A percentile compares a stretch with the other conserved stretches of the same genome.
phyloP scores from a whole-genome alignment of 805 yeast genomes.

The Pichia deserticola region DNA sequence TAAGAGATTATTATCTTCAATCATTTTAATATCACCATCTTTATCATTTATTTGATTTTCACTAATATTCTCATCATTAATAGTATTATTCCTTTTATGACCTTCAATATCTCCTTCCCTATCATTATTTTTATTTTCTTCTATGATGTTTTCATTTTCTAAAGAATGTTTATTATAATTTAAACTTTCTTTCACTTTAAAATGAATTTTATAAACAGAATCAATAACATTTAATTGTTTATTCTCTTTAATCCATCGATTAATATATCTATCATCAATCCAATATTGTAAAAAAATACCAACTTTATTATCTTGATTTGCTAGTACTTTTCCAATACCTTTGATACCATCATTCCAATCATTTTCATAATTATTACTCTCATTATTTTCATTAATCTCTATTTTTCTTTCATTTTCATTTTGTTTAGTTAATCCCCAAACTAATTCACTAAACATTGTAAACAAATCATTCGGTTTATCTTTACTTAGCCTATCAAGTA shows the following conservation, averaged over 20 bases:
- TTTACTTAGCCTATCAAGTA: slow-evolving; percentile 26
- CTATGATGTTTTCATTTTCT: neutral
- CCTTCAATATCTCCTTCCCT: neutral
- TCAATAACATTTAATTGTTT: slow-evolving; percentile 13
- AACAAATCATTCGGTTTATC: slow-evolving; percentile 27
- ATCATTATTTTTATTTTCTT: neutral
- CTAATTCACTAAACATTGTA: slow-evolving; percentile 24
- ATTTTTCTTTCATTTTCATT: neutral
- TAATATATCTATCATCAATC: slow-evolving; percentile 26
- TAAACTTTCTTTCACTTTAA: slow-evolving; percentile 24
- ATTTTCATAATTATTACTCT: neutral
- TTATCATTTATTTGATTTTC: neutral
- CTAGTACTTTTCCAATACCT: slow-evolving; percentile 23
- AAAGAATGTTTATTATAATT: slow-evolving; percentile 1
- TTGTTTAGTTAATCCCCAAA: slow-evolving; percentile 16
- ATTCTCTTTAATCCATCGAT: slow-evolving; percentile 11
- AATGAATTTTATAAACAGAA: slow-evolving; percentile 25
- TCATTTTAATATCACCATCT: neutral
- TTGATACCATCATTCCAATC: slow-evolving; percentile 17
- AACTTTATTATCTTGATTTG: slow-evolving; percentile 24
- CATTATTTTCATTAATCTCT: slow-evolving; percentile 1
- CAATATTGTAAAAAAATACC: slow-evolving; percentile 28
- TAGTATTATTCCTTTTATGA: no score
- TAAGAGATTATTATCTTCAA: no score
- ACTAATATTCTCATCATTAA: neutral